Base-by-base conservation (phyloP, 495 filamentous ascomycete species). In the Talaromyces stipitatus region DNA sequence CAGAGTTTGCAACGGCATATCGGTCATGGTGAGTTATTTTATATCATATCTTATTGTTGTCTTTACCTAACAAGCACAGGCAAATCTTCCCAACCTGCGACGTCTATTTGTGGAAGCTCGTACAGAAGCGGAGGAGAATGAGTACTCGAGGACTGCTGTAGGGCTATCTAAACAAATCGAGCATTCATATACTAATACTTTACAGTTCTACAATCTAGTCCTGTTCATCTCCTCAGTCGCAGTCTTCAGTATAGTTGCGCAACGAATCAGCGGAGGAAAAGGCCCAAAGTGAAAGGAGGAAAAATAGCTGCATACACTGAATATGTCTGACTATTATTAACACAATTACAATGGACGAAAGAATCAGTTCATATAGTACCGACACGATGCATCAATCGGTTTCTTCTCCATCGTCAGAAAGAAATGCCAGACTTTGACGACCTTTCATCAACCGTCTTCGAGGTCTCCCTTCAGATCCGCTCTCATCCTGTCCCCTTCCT, bases 51-150 rank as follows among this genome's bases (percentile, higher is more conserved):
- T 10, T 10, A 45, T 2, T 27, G 20, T 14, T 48, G 38, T 11
- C n/a, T 23, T 47, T 11, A 23, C 2, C 48, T 50, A 23, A 23
- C 9, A n/a, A 54, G 58, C 55, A 22, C 60, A 88, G 90, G 88
- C 86, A 60, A 94, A 88, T 71, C 85, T 98, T 50, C 94, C 94
- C 41, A 98, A 98, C 69, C 81, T 98, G 33, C 86, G 94, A 45
- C 91, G 94, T 24, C 85, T 98, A 53, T 97, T 98, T 70, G 95
- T 97, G 52, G 92, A 96, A 73, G 91, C 95, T 10, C 80, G 94
- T 54, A 90, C 90, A 3, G 95, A 97, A 61, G 85, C 88, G 54
- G 94, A 98, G 68, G 94, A 98, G 71, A 88, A 92, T 69, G 88
- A 89, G 50, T 92, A 97, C 64, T 97, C 95, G 4, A 80, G 94